Percentiles rank a stretch among this genome's conserved stretches.
phyloP scores from a whole-genome alignment of 805 yeast genomes.

The Blastobotrys terrestris region DNA sequence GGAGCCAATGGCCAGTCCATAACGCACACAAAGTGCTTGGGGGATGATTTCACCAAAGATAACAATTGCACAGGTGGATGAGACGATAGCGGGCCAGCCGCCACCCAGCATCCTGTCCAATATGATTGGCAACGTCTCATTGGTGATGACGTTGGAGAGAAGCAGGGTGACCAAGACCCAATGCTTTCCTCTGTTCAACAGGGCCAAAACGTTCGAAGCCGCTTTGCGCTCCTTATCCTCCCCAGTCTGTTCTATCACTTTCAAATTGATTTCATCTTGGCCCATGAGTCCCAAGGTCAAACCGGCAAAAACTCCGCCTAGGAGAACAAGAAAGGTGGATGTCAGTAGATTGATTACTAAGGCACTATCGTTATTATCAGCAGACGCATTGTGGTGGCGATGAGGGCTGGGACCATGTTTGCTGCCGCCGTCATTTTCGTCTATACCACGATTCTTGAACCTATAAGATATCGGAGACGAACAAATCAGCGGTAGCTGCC shows the following conservation, averaged over 20 bases:
- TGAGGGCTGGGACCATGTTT: too few relatives aligned
- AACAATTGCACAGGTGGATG: conserved; percentile 89
- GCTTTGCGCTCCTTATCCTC: conserved; percentile 48
- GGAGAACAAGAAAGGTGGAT: conserved; percentile 30
- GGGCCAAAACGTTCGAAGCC: conserved; percentile 63
- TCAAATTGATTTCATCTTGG: conserved; percentile 90
- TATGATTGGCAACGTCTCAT: conserved; percentile 91
- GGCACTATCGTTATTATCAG: too few relatives aligned
- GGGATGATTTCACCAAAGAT: conserved; percentile 96
- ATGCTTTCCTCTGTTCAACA: conserved; percentile 82
- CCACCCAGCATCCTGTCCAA: conserved; percentile 91
- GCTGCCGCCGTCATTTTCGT: too few relatives aligned
- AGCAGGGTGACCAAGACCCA: conserved; percentile 91
- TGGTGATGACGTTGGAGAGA: conserved; percentile 82
- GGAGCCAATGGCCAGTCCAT: conserved; percentile 88
- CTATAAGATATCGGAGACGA: too few relatives aligned
- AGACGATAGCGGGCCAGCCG: conserved; percentile 93
- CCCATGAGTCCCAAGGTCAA: conserved; percentile 96
- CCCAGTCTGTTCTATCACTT: conserved; percentile 86
- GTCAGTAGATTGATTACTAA: too few relatives aligned
- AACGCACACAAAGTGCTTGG: conserved; percentile 86
- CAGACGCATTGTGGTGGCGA: too few relatives aligned
- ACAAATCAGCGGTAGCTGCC: too few relatives aligned
- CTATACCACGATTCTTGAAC: too few relatives aligned
- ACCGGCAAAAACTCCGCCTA: conserved; percentile 37